Evolutionary conservation across 345 rosid species (phyloP).

Genomic region (Physaria fendleri): DNA sequence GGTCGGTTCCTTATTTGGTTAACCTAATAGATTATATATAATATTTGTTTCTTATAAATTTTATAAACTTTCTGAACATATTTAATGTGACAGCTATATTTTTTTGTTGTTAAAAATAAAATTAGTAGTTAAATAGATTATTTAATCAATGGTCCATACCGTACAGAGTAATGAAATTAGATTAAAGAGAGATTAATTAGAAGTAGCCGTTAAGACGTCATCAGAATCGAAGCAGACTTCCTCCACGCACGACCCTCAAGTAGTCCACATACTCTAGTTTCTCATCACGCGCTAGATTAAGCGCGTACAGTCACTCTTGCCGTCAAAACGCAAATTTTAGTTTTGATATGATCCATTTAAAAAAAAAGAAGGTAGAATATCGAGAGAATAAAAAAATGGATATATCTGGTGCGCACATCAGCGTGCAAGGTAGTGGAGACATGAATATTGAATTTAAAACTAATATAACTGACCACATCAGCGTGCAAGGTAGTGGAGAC

Average conservation of each 20-base stretch:
- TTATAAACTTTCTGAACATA: not conserved
- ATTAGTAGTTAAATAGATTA: too few relatives aligned
- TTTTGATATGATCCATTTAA: too few relatives aligned
- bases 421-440: slow-evolving; percentile 30
- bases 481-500: slow-evolving; percentile 30
- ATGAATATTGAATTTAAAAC: slow-evolving; percentile 2
- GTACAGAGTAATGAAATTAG: too few relatives aligned
- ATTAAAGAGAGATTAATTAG: too few relatives aligned
- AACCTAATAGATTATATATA: not conserved
- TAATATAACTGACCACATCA: too few relatives aligned
- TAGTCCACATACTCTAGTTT: not conserved
- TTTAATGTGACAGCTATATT: slow-evolving; percentile 20
- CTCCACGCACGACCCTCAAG: not conserved
- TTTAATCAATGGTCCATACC: too few relatives aligned
- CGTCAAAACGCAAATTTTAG: too few relatives aligned
- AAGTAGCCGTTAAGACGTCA: slow-evolving; percentile 25
- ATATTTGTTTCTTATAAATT: not conserved
- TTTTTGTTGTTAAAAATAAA: too few relatives aligned
- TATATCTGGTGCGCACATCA: too few relatives aligned
- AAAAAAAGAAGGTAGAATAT: not conserved
- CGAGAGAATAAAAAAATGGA: slow-evolving; percentile 22
- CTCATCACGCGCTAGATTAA: not conserved
- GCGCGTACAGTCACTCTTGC: not conserved
- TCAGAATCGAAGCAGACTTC: slow-evolving; percentile 3
- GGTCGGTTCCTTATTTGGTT: not conserved